A percentile compares a stretch with the other conserved stretches of the same genome.
Evolutionary conservation across 2,329 filamentous ascomycete genomes (phyloP).

Genomic region (Alternaria incomplexa): DNA sequence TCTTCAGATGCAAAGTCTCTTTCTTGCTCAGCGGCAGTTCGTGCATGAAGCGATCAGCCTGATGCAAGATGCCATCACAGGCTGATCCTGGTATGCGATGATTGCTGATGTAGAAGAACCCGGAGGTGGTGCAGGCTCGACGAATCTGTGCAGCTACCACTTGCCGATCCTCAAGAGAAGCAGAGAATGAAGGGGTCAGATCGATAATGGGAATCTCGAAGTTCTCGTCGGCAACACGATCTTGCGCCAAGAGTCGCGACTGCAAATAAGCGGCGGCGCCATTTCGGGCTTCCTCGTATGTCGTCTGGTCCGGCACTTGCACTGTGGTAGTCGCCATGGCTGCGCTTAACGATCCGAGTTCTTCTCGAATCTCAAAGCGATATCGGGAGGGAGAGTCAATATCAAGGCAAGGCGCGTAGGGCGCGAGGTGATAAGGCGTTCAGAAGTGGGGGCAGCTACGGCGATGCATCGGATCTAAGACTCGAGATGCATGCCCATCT

Average conservation of each 20-base stretch:
- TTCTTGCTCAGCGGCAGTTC: conserved; percentile 42
- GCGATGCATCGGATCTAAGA: conserved; percentile 22
- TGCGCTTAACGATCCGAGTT: not conserved
- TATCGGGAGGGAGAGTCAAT: not conserved
- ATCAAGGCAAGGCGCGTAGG: not conserved
- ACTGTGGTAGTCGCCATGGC: not conserved
- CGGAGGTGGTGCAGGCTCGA: conserved; percentile 47
- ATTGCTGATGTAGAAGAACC: conserved; percentile 52
- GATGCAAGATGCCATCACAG: conserved; percentile 40
- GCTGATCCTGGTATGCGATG: conserved; percentile 42
- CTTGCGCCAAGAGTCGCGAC: conserved; percentile 33
- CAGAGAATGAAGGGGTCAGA: conserved; percentile 46
- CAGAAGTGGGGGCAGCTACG: conserved; percentile 4
- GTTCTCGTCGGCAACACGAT: conserved; percentile 15
- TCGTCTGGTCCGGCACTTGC: conserved; percentile 38
- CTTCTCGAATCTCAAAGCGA: not conserved
- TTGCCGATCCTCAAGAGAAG: conserved; percentile 38
- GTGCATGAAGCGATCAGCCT: conserved; percentile 49
- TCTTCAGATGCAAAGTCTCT: conserved; percentile 48
- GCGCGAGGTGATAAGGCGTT: conserved; percentile 2
- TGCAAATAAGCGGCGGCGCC: conserved; percentile 47
- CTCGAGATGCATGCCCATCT: conserved; percentile 13
- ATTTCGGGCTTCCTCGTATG: conserved; percentile 40
- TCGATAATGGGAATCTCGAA: conserved; percentile 50
- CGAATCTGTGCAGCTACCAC: conserved; percentile 49